A percentile compares a stretch with the other conserved stretches of the same genome.
phyloP scores from a whole-genome alignment of 306 rosid genomes.

The Gastrolobium bilobum region DNA sequence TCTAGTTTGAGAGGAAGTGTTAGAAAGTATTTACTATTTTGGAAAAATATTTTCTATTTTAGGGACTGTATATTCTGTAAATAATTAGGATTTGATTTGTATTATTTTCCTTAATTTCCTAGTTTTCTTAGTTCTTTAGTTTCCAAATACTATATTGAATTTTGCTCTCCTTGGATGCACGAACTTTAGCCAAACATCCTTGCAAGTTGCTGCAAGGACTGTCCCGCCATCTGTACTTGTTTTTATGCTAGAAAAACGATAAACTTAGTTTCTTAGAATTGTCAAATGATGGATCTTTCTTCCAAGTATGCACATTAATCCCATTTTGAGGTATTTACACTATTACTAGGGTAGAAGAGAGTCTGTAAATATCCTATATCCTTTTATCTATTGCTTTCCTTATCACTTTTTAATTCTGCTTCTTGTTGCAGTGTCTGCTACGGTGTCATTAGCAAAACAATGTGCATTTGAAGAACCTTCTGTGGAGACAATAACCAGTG shows the following conservation, averaged over 20 bases:
- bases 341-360: neutral
- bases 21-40: too few species aligned
- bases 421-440: constrained; percentile 75
- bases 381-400: neutral
- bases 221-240: neutral
- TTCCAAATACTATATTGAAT: too few species aligned
- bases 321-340: neutral
- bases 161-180: neutral
- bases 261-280: neutral
- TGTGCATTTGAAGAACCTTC: constrained; percentile 88
- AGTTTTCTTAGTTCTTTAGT: too few species aligned
- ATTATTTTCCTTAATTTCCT: too few species aligned
- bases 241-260: neutral
- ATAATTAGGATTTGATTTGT: too few species aligned
- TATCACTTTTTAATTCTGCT: neutral
- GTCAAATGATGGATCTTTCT: neutral
- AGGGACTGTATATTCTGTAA: too few species aligned
- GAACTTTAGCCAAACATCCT: neutral
- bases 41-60: too few species aligned
- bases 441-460: constrained; percentile 81
- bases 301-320: neutral
- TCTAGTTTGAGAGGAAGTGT: too few species aligned
- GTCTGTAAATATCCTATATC: neutral
- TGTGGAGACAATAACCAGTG: constrained; percentile 80
- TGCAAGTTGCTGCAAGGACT: neutral